Evolutionary conservation across 176 grass and related monocot species (phyloP), one percentile per base, ranked within the genome.

Genomic region (Pontederia paniculata): DNA sequence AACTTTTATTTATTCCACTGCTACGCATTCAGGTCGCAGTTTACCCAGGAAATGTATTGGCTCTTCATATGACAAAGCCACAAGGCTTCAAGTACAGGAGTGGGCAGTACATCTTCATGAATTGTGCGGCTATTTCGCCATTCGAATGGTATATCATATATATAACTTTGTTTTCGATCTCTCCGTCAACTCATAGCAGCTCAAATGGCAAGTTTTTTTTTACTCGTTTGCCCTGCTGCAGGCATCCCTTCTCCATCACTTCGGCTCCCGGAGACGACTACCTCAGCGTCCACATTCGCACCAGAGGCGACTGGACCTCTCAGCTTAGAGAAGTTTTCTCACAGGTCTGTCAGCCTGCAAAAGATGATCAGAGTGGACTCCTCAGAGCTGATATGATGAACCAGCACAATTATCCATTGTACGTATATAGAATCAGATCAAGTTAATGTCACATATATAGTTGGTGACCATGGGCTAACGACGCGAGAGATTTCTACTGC

Each of bases 181-280:
- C 15, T 52, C 20, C 20, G 9, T 5, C 9, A 23, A 17, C 5
- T 28, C n/a, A 12, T 9, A n/a, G 0, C 1, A 12, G 18, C 12
- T 57, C 23, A 37, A 5, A 25, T 57, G 1, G 21, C 14, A 15
- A 15, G 0, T 41, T 12, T 12, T 12, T 19, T 41, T n/a, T 43
- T 11, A 43, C 9, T 3, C 8, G 41, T 37, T 14, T 1, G 5
- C 15, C 16, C 28, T 45, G n/a, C 8, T 46, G 9, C 60, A 63
- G 60, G 60, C 60, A 62, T 62, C 60, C 60, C 1, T 62, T 62
- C 60, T 62, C 60, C 43, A 62, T 62, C 19, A 62, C 60, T 12
- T 62, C 60, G n/a, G 60, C 60, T 14, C 60, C 60, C 9, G 43
- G 23, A 21, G 60, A 62, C 18, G 60, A 62, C 17, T 62, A 62